Conservation (phyloP, 371 early-diverging fungal genomes). For the Fennellomyces sp. region DNA sequence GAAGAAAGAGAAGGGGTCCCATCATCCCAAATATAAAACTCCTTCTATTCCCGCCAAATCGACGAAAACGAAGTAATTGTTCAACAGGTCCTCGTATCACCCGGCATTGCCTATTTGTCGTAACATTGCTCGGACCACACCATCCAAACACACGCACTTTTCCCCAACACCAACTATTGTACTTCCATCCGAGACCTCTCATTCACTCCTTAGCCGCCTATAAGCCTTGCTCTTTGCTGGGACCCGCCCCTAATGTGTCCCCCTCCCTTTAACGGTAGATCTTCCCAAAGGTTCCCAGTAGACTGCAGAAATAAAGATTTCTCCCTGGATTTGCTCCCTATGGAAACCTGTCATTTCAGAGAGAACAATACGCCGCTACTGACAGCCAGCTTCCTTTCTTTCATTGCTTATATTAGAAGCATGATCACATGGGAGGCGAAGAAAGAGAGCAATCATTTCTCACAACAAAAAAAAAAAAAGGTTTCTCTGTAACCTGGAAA, state of each 20-base stretch:
- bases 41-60: slow-evolving; percentile 10
- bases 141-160: no score
- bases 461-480: background rate
- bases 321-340: background rate
- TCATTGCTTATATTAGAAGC: background rate
- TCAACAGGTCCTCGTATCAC: background rate
- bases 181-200: no score
- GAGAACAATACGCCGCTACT: background rate
- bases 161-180: background rate
- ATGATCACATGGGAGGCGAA: background rate
- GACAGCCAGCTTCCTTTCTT: background rate
- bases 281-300: background rate
- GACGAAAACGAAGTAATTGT: no score
- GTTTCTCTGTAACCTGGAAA: no score
- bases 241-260: background rate
- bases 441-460: background rate
- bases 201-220: no score
- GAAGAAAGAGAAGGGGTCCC: background rate
- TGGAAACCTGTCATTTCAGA: background rate
- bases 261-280: background rate
- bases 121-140: background rate
- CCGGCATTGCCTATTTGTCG: background rate
- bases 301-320: background rate
- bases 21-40: background rate
- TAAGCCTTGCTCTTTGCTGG: background rate